Conservation (phyloP, 179 eudicot genomes). For the Amaranthus tricolor region DNA sequence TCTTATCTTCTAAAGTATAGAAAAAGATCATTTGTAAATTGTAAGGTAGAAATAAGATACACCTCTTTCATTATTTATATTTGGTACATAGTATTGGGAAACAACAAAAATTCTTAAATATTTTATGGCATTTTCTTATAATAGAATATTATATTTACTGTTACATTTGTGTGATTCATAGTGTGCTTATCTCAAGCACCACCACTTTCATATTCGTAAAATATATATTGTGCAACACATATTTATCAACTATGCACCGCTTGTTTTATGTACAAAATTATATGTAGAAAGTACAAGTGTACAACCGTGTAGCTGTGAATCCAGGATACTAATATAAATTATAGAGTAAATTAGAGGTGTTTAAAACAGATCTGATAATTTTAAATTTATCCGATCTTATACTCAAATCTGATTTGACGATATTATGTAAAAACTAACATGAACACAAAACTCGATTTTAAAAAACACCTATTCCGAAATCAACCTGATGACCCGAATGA, state of each 20-base stretch:
- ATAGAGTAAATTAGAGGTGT: too few species aligned
- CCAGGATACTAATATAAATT: too few species aligned
- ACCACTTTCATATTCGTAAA: not conserved
- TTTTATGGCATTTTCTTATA: conserved; percentile 1
- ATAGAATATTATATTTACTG: not conserved
- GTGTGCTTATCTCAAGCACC: conserved; percentile 3
- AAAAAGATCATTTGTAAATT: not conserved
- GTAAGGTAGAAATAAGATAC: not conserved
- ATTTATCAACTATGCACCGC: not conserved
- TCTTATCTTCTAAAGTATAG: conserved; percentile 21
- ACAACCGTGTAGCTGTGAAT: too few species aligned
- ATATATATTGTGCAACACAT: not conserved
- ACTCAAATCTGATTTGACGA: too few species aligned
- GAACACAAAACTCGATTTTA: too few species aligned
- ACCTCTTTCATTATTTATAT: conserved; percentile 8
- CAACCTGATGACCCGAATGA: too few species aligned
- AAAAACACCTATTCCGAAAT: too few species aligned
- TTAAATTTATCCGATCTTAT: too few species aligned
- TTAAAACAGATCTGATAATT: too few species aligned
- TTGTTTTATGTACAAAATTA: not conserved
- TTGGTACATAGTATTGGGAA: conserved; percentile 10
- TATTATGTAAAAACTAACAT: too few species aligned
- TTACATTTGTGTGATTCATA: not conserved
- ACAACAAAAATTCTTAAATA: conserved; percentile 16
- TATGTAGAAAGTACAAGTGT: not conserved